A percentile compares a stretch with the other conserved stretches of the same genome.
Conservation (phyloP, 148 eudicot genomes). For the Rhododendron mucronatum region DNA sequence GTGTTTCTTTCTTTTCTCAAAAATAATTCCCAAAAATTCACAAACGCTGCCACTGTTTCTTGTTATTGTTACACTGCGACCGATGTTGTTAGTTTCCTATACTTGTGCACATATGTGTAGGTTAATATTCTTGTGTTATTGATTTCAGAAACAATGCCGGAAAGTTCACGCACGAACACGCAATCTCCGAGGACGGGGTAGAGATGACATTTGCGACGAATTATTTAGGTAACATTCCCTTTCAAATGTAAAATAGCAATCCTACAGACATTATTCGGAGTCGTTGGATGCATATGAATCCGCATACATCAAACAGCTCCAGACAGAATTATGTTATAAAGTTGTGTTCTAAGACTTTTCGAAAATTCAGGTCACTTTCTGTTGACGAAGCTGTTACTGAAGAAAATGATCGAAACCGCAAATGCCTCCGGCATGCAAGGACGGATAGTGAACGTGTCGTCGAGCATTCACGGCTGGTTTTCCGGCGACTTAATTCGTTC, state of each 20-base stretch:
- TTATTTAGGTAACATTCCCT: conserved; percentile 50
- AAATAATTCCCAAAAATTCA: too few species aligned
- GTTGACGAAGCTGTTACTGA: conserved; percentile 63
- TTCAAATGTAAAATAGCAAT: background rate
- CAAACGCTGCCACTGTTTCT: too few species aligned
- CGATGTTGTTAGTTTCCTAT: too few species aligned
- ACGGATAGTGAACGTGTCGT: conserved; percentile 78
- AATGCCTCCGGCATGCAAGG: conserved; percentile 58
- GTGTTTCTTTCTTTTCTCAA: too few species aligned
- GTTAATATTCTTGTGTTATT: background rate
- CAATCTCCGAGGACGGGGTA: conserved; percentile 69
- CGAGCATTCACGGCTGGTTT: conserved; percentile 73
- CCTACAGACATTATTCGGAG: too few species aligned
- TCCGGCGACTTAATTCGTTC: conserved; percentile 56
- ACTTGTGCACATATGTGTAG: background rate
- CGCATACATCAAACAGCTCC: too few species aligned
- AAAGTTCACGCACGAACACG: conserved; percentile 58
- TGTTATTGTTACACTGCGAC: too few species aligned
- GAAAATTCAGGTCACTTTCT: conserved; percentile 57
- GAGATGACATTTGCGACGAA: conserved; percentile 98
- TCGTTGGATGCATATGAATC: too few species aligned
- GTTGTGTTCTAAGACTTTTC: background rate
- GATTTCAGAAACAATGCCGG: conserved; percentile 86
- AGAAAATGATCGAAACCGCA: conserved; percentile 75
- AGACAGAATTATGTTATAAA: too few species aligned